phyloP scores from a whole-genome alignment of 2,329 filamentous ascomycete genomes.

The Stylonectria norvegica region DNA sequence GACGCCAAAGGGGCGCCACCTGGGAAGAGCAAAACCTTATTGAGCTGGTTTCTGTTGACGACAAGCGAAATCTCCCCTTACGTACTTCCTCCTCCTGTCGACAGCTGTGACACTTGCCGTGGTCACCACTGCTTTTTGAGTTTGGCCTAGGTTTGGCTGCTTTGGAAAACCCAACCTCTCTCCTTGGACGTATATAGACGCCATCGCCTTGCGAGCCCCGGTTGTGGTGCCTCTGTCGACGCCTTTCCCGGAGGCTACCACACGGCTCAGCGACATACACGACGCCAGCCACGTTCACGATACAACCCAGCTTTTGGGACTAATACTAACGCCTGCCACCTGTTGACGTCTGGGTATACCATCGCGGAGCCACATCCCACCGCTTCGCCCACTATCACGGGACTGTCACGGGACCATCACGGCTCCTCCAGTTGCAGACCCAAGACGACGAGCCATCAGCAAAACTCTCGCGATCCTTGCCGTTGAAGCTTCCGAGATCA shows the following conservation, averaged over 20 bases:
- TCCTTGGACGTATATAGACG: background rate
- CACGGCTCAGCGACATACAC: constrained; percentile 8
- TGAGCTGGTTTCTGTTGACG: constrained; percentile 21
- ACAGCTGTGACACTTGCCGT: background rate
- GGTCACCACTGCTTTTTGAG: background rate
- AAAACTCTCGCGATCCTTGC: too few relatives aligned
- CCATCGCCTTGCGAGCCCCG: constrained; percentile 10
- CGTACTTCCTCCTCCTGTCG: background rate
- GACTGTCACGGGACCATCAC: too few relatives aligned
- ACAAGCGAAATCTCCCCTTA: constrained; percentile 18
- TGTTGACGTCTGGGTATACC: too few relatives aligned
- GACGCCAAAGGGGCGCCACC: constrained; percentile 20
- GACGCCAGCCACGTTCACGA: constrained; percentile 1
- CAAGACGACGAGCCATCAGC: too few relatives aligned
- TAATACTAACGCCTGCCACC: too few relatives aligned
- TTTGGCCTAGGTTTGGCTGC: background rate
- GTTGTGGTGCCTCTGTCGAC: constrained; percentile 9
- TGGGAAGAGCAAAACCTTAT: constrained; percentile 27
- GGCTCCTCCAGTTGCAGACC: too few relatives aligned
- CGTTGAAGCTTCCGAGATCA: too few relatives aligned
- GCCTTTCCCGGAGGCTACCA: constrained; percentile 15
- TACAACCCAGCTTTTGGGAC: too few relatives aligned
- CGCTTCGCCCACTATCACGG: too few relatives aligned
- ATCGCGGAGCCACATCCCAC: too few relatives aligned
- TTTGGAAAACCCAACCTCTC: background rate